Conservation (phyloP, 345 rosid species). For the Carallia pectinifolia region DNA sequence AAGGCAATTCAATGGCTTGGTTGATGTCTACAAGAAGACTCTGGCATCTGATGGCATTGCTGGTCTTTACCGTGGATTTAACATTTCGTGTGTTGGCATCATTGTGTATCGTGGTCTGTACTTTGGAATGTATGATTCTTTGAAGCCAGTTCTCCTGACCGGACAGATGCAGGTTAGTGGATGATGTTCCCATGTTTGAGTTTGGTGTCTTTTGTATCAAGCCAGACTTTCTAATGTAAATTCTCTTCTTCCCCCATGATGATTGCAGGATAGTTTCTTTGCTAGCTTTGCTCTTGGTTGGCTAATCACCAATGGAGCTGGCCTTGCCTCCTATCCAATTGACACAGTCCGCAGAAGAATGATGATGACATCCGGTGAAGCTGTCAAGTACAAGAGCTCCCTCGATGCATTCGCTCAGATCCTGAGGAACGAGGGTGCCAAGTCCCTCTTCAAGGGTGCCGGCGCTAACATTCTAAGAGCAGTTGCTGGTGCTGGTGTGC, state of each 20-base stretch:
- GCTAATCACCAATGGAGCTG: constrained; percentile 28
- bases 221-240: neutral
- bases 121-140: constrained; percentile 34
- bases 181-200: neutral
- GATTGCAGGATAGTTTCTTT: constrained; percentile 31
- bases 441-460: constrained; percentile 35
- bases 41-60: constrained; percentile 23
- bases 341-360: constrained; percentile 31
- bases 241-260: neutral
- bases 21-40: constrained; percentile 32
- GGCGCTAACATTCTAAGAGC: constrained; percentile 37
- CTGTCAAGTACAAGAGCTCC: constrained; percentile 36
- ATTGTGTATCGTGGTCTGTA: constrained; percentile 31
- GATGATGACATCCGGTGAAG: constrained; percentile 40
- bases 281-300: constrained; percentile 37
- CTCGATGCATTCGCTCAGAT: constrained; percentile 28
- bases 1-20: constrained; percentile 30
- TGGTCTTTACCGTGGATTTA: constrained; percentile 32
- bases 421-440: constrained; percentile 28
- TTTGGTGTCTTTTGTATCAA: neutral
- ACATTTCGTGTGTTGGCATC: constrained; percentile 30
- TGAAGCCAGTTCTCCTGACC: constrained; percentile 32
- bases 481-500: constrained; percentile 35
- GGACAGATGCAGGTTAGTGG: constrained; percentile 26
- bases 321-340: constrained; percentile 27